Percentiles rank a stretch among this genome's conserved stretches.
These are phyloP conservation scores for Corniculantispora saksenae DNA, from an alignment of 2,329 filamentous ascomycete species.

Conservation along the genomic window DNA sequence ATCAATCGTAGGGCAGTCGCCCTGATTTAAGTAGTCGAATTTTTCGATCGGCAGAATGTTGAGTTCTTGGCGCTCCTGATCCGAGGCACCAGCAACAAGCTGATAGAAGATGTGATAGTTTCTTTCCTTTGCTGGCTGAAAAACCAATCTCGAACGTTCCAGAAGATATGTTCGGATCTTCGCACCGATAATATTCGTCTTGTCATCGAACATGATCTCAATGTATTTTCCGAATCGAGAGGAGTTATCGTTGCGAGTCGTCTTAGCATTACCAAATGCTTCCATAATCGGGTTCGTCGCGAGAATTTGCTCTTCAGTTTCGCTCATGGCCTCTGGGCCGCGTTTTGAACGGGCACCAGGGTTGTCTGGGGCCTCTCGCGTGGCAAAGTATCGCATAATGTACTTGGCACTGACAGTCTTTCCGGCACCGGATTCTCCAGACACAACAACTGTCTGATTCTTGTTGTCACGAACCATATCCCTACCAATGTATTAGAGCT, in stretches of 20 bases:
- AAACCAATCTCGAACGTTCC: conserved; percentile 92
- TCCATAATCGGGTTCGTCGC: conserved; percentile 99
- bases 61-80: conserved; percentile 78
- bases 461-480: conserved; percentile 96
- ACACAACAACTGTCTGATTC: conserved; percentile 99
- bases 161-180: conserved; percentile 96
- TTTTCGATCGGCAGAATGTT: conserved; percentile 80
- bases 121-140: conserved; percentile 94
- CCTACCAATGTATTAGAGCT: conserved; percentile 53
- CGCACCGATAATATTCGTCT: conserved; percentile 94
- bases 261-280: conserved; percentile 98
- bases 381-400: conserved; percentile 99
- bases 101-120: conserved; percentile 99
- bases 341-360: conserved; percentile 74
- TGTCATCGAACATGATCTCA: conserved; percentile 97
- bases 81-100: conserved; percentile 86
- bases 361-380: conserved; percentile 89
- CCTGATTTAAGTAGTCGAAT: conserved; percentile 95
- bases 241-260: conserved; percentile 98
- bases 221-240: conserved; percentile 99
- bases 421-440: conserved; percentile 95
- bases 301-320: conserved; percentile 97
- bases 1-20: conserved; percentile 85
- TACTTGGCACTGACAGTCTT: conserved; percentile 99
- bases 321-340: conserved; percentile 82